Conservation (phyloP, 768 basidiomycete genomes). For the Asterophora lycoperdoides region DNA sequence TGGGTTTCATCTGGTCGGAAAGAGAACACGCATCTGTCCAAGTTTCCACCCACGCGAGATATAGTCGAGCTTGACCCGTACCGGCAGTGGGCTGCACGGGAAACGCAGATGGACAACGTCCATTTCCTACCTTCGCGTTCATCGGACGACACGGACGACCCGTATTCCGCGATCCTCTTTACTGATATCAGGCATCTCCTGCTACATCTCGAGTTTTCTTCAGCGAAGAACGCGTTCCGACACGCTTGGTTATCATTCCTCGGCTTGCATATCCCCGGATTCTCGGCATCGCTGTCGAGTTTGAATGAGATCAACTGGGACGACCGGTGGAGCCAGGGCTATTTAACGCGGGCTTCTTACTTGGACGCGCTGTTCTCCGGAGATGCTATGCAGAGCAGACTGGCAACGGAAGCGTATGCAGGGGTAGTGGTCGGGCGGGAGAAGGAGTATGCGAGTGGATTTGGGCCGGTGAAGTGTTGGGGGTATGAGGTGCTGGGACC, state of each 20-base stretch:
- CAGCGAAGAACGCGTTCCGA: conserved; percentile 55
- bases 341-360: conserved; percentile 40
- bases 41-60: conserved; percentile 4
- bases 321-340: conserved; percentile 60
- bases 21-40: conserved; percentile 14
- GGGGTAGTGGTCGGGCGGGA: conserved; percentile 68
- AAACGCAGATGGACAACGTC: conserved; percentile 44
- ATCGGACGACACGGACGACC: conserved; percentile 53
- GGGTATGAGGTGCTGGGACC: conserved; percentile 46
- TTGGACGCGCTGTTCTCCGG: conserved; percentile 54
- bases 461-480: conserved; percentile 72
- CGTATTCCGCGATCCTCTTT: conserved; percentile 70
- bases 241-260: conserved; percentile 66
- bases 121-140: conserved; percentile 51
- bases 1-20: conserved; percentile 51
- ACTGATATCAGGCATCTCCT: conserved; percentile 63
- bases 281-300: conserved; percentile 38
- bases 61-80: conserved; percentile 54
- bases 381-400: conserved; percentile 22
- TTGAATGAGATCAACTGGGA: conserved; percentile 43
- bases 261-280: conserved; percentile 70
- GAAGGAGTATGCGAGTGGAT: conserved; percentile 52
- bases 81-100: conserved; percentile 58
- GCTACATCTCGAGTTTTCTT: conserved; percentile 39
- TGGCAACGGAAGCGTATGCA: conserved; percentile 57